Evolutionary conservation across 768 basidiomycete species (phyloP).

Genomic region (Leccinellum albellum): DNA sequence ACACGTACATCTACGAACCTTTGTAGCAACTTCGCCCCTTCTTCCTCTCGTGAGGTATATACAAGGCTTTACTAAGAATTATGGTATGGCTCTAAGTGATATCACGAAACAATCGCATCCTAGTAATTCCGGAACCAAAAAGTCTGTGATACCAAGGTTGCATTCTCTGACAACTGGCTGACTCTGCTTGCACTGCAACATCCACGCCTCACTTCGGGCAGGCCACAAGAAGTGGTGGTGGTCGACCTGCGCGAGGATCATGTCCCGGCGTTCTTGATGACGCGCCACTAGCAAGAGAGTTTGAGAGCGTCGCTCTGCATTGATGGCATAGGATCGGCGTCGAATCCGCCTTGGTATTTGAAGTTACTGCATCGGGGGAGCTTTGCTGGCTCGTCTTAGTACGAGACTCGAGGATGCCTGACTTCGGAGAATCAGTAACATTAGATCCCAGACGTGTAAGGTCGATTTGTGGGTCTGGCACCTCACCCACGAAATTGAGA

Average conservation of each 20-base stretch:
- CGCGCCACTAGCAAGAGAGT: constrained; percentile 9
- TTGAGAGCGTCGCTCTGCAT: too few relatives aligned
- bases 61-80: background rate
- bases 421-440: too few relatives aligned
- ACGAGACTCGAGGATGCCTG: constrained; percentile 16
- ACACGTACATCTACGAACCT: background rate
- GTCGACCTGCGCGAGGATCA: too few relatives aligned
- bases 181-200: constrained; percentile 27
- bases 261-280: background rate
- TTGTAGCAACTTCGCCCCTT: background rate
- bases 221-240: background rate
- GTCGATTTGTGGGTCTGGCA: background rate
- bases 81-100: background rate
- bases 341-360: background rate
- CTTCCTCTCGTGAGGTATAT: background rate
- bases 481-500: constrained; percentile 2
- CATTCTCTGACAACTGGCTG: background rate
- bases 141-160: background rate
- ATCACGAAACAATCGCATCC: background rate
- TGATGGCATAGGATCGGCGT: constrained; percentile 3
- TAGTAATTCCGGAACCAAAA: too few relatives aligned
- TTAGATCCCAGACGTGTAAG: too few relatives aligned
- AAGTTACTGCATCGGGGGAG: background rate
- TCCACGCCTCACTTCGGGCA: constrained; percentile 6
- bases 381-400: constrained; percentile 5